A percentile compares a stretch with the other conserved stretches of the same genome.
These are phyloP conservation scores for Ganoderma resinaceum DNA, from an alignment of 1,284 basidiomycete genomes.

Conservation along the genomic window DNA sequence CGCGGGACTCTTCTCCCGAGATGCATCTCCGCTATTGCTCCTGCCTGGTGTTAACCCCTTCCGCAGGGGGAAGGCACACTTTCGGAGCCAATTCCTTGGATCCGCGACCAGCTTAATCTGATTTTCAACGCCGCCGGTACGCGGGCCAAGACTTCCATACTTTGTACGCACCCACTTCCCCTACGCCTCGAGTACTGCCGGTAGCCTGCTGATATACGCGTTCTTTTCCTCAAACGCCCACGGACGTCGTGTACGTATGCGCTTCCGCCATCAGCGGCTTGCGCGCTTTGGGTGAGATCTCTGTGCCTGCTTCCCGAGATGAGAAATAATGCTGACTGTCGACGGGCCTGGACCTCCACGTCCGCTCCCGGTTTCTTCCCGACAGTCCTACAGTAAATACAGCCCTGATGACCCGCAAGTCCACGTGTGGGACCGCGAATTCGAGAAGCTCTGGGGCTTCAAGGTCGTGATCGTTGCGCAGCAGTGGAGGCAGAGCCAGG, in stretches of 20 bases:
- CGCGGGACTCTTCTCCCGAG: not conserved
- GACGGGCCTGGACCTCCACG: not conserved
- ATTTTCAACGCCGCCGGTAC: slow-evolving; percentile 68
- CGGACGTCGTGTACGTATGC: slow-evolving; percentile 3
- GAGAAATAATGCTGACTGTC: slow-evolving; percentile 5
- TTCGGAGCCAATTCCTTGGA: slow-evolving; percentile 52
- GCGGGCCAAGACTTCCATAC: slow-evolving; percentile 69
- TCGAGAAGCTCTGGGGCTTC: slow-evolving; percentile 69
- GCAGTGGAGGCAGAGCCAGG: slow-evolving; percentile 41
- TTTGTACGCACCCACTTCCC: slow-evolving; percentile 56
- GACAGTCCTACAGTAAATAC: slow-evolving; percentile 73
- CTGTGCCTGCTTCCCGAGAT: not conserved
- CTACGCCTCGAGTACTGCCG: slow-evolving; percentile 8
- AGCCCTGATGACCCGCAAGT: slow-evolving; percentile 60
- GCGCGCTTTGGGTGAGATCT: slow-evolving; percentile 65
- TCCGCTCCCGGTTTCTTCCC: not conserved
- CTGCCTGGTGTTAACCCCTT: slow-evolving; percentile 10
- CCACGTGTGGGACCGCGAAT: slow-evolving; percentile 61
- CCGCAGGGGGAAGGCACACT: slow-evolving; percentile 39
- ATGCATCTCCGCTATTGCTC: not conserved
- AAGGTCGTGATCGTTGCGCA: slow-evolving; percentile 39
- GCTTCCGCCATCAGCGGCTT: slow-evolving; percentile 55
- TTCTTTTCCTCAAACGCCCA: not conserved
- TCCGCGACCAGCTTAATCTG: slow-evolving; percentile 60
- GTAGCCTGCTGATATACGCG: slow-evolving; percentile 13